Evolutionary conservation across 805 yeast species (phyloP).

Genomic region (Suhomyces sp.): DNA sequence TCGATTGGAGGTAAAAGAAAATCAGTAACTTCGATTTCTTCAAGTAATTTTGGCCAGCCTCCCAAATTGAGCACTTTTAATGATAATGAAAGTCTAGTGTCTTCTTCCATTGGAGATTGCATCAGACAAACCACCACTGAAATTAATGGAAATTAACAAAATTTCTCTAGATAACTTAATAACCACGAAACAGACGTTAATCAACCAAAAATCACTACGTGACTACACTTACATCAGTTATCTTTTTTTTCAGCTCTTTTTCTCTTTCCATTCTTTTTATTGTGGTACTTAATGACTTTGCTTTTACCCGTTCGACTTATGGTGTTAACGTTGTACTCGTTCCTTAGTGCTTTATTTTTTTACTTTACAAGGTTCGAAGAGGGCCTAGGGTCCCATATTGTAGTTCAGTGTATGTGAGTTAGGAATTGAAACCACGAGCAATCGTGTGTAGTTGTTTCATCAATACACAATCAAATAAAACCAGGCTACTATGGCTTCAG

Average conservation of each 20-base stretch:
- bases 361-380: neutral
- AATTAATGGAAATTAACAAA: conserved; percentile 24
- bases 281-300: neutral
- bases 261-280: neutral
- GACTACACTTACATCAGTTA: neutral
- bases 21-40: conserved; percentile 13
- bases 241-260: neutral
- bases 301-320: neutral
- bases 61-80: conserved; percentile 4
- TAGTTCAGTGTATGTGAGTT: neutral
- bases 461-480: neutral
- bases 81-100: conserved; percentile 37
- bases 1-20: conserved; percentile 7
- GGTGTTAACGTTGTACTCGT: neutral
- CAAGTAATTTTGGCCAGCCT: conserved; percentile 8
- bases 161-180: neutral
- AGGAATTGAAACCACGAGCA: neutral
- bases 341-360: neutral
- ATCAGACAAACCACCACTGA: conserved; percentile 38
- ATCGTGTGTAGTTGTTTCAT: neutral
- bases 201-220: neutral
- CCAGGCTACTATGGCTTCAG: neutral
- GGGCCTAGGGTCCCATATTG: neutral
- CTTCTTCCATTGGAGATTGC: conserved; percentile 39
- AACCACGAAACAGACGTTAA: no score